Evolutionary conservation across 148 eudicot genomes (phyloP), one percentile per base, ranked within the genome.

Genomic region (Camellia sinensis): DNA sequence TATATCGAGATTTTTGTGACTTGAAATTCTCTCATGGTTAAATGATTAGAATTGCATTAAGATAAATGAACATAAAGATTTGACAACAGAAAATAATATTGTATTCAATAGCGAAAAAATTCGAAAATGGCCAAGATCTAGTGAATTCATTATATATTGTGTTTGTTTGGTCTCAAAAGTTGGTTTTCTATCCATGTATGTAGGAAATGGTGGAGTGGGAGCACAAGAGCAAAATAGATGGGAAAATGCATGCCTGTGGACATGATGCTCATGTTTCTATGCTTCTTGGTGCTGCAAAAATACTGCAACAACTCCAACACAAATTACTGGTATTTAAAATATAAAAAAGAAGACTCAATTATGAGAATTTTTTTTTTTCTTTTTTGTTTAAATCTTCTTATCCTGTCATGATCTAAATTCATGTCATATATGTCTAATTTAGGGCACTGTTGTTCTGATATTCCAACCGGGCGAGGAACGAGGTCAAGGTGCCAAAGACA

Each of bases 181-280:
- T 1, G 37, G 37, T 29, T 29, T 29, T 29, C 37, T 29, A 29
- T 29, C 37, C 37, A 13, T 15, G 29, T 52, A 44, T 71, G 46
- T 70, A 83, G 88, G 88, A 86, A 81, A 53, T 79, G 84, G 84
- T 81, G 59, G 86, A 87, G 18, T 83, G 86, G 90, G 86, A 87
- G 74, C 80, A 87, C 83, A 87, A 79, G 76, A 87, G 90, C 83
- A 81, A 82, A 81, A 67, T 74, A 3, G 85, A 79, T 40, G 88
- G 88, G 15, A 87, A 87, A 77, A 87, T 87, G 90, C 90, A 87
- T 82, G 90, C 90, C 56, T 87, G 90, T 17, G 90, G 88, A 53
- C 90, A 87, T 50, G 90, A 87, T 77, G 90, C 87, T 46, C 90
- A 87, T 70, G 78, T 80, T 13, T 68, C 90, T 56, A 87, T 87